Base-by-base conservation (phyloP, 805 yeast species). In the Pichia thaimueangensis region DNA sequence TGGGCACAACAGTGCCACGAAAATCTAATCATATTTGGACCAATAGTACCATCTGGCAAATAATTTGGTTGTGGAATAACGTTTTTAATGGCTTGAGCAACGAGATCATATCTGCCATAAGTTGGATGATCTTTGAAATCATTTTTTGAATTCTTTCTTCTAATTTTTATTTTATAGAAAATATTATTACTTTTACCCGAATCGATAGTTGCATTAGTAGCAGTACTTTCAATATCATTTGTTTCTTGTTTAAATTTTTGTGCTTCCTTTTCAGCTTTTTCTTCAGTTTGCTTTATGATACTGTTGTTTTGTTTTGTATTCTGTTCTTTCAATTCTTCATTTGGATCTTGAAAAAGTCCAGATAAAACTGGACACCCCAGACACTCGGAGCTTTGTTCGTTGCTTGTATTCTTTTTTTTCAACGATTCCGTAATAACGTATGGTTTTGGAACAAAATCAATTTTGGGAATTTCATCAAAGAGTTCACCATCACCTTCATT, bases 1-100 rank as follows among this genome's bases (percentile, higher is more conserved):
- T 93, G 84, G n/a, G 94, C 95, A 44, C 86, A 74, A 28, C 82
- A 75, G 59, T 86, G 95, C 95, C 95, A 86, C 22, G 95, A 83
- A 42, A 85, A 70, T 54, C 95, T 76, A 20, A 86, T 77, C 31
- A 86, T 65, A 13, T 82, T 77, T 9, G 95, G 96, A 1, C 89
- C 93, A 47, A 78, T 82, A 21, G 80, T 77, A 29, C 76, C 78
- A 49, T 78, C 81, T 53, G 52, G 50, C 25, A 82, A 89, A 56
- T 74, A 80, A 16, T 70, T 55, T 19, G 68, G 57, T 42, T 52
- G 50, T 16, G 61, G 58, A 22, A 70, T 49, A 17, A 54, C 50
- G 13, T 56, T 54, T 36, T 48, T 51, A 21, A 73, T 70, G 6
- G 64, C 73, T 29, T 57, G 57, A 31, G 58, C 57, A 6, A 71